A percentile compares a stretch with the other conserved stretches of the same genome.
phyloP scores from a whole-genome alignment of 331 rosid genomes.

The Erythrophleum ivorense region DNA sequence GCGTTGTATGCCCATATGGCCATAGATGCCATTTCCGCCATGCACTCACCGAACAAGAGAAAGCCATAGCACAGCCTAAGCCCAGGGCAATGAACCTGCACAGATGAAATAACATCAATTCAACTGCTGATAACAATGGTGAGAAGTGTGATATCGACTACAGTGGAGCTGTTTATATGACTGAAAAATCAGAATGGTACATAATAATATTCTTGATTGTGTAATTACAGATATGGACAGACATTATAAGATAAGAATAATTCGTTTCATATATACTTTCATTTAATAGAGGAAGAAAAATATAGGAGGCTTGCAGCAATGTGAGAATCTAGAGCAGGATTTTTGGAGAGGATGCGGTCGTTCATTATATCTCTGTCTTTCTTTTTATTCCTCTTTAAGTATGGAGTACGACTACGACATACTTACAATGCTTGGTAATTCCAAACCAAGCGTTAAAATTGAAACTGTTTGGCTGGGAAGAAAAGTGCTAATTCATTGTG shows the following conservation, averaged over 20 bases:
- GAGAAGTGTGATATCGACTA: conserved; percentile 34
- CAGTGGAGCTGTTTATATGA: conserved; percentile 39
- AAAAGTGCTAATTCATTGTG: conserved; percentile 33
- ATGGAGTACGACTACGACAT: conserved; percentile 41
- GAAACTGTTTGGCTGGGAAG: background rate
- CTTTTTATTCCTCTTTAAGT: conserved; percentile 24
- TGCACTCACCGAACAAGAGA: conserved; percentile 80
- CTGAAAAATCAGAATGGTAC: conserved; percentile 43
- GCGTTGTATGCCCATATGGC: conserved; percentile 87
- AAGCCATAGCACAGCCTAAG: conserved; percentile 54
- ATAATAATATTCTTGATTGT: conserved; percentile 52
- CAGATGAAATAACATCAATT: conserved; percentile 44
- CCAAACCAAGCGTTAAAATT: background rate
- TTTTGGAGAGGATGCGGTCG: conserved; percentile 35
- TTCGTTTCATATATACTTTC: conserved; percentile 47
- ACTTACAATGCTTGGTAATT: conserved; percentile 11
- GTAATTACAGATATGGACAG: conserved; percentile 47
- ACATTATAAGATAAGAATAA: conserved; percentile 45
- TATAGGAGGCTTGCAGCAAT: conserved; percentile 31
- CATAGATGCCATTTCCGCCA: conserved; percentile 98
- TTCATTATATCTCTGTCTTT: conserved; percentile 28
- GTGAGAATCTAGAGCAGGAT: conserved; percentile 40
- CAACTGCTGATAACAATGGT: conserved; percentile 20
- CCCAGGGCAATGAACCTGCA: conserved; percentile 57
- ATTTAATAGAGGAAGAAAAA: conserved; percentile 15